Evolutionary conservation across 176 grass and related monocot species (phyloP).

Genomic region (Tillandsia leiboldiana): DNA sequence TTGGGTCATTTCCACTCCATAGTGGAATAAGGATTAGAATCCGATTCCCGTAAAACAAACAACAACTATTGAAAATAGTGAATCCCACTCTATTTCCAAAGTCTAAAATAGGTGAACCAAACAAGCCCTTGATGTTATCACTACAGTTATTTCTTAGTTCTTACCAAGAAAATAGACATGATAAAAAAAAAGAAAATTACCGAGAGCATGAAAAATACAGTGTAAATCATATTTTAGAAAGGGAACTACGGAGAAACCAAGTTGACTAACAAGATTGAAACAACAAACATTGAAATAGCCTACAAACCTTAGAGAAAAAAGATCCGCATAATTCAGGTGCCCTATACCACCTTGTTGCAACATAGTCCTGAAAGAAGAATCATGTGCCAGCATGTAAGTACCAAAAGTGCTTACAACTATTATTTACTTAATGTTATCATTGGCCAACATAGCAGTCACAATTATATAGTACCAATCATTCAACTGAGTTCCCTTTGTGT

Average conservation of each 20-base stretch:
- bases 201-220: background rate
- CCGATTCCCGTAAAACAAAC: too few relatives aligned
- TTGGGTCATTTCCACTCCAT: too few relatives aligned
- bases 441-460: background rate
- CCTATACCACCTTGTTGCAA: conserved; percentile 98
- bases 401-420: background rate
- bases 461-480: conserved; percentile 2
- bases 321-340: conserved; percentile 96
- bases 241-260: background rate
- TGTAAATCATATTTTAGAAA: background rate
- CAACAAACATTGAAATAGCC: background rate
- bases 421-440: too few relatives aligned
- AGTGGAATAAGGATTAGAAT: too few relatives aligned
- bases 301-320: conserved; percentile 82
- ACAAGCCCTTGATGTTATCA: background rate
- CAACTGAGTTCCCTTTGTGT: background rate
- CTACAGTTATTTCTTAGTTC: background rate
- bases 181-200: background rate
- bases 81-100: too few relatives aligned
- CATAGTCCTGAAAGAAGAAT: conserved; percentile 65
- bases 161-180: background rate
- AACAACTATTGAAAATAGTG: too few relatives aligned
- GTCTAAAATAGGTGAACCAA: background rate
- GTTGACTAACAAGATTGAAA: conserved; percentile 11
- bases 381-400: conserved; percentile 18